Conservation (phyloP, 768 basidiomycete species). For the Gyrodon lividus region DNA sequence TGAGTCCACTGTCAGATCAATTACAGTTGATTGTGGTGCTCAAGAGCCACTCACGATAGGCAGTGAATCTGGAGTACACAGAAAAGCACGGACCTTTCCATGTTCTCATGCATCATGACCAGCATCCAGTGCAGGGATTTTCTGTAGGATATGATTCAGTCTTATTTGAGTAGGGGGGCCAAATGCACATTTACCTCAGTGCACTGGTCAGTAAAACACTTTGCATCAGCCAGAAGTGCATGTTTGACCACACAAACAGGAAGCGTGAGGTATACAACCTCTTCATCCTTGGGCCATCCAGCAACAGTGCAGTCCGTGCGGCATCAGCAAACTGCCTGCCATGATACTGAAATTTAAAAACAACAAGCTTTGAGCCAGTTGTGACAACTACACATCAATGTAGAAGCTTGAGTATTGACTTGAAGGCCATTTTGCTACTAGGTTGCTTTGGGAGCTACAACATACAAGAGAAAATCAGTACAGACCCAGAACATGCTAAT, state of each 20-base stretch:
- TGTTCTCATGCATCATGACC: too few relatives aligned
- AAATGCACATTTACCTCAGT: neutral
- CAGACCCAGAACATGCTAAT: too few relatives aligned
- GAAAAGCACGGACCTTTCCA: neutral
- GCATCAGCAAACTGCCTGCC: neutral
- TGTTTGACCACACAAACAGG: neutral
- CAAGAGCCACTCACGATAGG: too few relatives aligned
- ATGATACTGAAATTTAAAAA: neutral
- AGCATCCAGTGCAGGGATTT: too few relatives aligned
- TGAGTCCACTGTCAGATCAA: too few relatives aligned
- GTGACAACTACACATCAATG: neutral
- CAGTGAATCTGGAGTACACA: too few relatives aligned
- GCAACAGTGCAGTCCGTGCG: neutral
- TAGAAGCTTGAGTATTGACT: neutral
- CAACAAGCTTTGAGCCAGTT: neutral
- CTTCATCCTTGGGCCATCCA: neutral
- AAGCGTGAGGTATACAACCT: neutral
- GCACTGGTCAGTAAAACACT: neutral
- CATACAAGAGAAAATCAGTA: too few relatives aligned
- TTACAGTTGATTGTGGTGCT: too few relatives aligned
- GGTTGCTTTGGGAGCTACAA: neutral
- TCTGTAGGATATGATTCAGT: neutral
- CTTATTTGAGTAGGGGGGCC: neutral
- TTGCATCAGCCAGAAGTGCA: neutral
- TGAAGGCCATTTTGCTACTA: neutral